Base-by-base conservation (phyloP, 495 filamentous ascomycete species). In the Neohortaea acidophila region DNA sequence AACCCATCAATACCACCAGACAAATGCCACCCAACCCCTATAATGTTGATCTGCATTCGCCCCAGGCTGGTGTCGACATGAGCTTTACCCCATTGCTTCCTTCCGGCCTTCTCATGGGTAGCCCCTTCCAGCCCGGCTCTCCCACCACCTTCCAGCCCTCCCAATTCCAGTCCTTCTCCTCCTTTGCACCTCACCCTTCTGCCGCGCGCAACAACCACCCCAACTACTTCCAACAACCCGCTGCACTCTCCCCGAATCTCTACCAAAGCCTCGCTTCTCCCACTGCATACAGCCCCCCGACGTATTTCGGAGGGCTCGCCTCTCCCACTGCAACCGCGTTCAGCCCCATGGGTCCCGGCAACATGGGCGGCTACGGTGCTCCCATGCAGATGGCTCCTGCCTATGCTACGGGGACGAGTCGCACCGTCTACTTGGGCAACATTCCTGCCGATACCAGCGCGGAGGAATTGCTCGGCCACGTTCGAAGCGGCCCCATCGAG, bases 391-490 rank as follows among this genome's bases (percentile, higher is more conserved):
- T 84, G 57, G 67, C 70, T 1, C 78, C 84, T 17, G 82, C 79
- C 34, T 68, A 89, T 41, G 68, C 92, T 14, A 85, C 84, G 9
- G 83, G 84, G 12, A 96, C 84, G 17, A 94, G 86, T 64, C 71
- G 89, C 35, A 96, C 91, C 5, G 91, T 97, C 33, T 97, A 97
- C 49, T 68, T 97, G 33, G 89, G 89, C 36, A 97, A 97, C 57
- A 97, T 97, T 41, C 89, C 89, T 23, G 81, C 86, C 15, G 89
- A 97, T 66, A 96, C 89, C n/a, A 77, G 81, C 24, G 91, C 91
- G 15, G 89, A 97, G 64, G 89, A 97, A 62, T 94, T 97, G 49
- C 67, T 97, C 34, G 82, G 87, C 45, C 89, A 97, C 54, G 89
- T 97, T 35, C 76, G 89, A 33, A 96, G 91, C 59, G 89, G 89